Base-by-base conservation (phyloP, 305 asterid species). In the Salvia sclarea region DNA sequence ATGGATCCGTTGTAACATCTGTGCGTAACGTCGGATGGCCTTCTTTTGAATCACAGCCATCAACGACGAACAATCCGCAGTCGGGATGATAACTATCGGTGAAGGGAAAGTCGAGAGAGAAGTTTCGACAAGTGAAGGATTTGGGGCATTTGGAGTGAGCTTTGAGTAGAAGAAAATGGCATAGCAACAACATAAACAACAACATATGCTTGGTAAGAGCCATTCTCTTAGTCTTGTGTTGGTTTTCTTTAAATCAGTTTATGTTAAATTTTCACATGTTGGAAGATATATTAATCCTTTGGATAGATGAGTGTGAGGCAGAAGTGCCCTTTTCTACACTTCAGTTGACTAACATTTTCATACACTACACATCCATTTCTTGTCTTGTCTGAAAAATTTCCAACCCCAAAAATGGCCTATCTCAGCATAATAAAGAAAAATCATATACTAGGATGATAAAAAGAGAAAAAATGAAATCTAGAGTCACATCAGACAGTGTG, bases 1-100 rank as follows among this genome's bases (percentile, higher is more conserved):
- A 31, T 55, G 62, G 22, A 24, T 11, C 5, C 16, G 20, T 31
- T 3, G 14, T 17, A 7, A n/a, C 16, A 1, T 5, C 48, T 2
- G 55, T 8, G 22, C 18, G 68, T 16, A 84, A 12, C 10, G 0
- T 37, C 58, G 87, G 92, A 57, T 2, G 0, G 3, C 24, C 25
- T 0, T 2, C 0, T 8, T 0, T 0, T 8, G 14, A 0, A 50
- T 6, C 11, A 33, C 66, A 20, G 16, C 81, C 76, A 6, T 73
- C 62, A 10, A 81, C 66, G 13, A n/a, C 2, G 58, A 71, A 58
- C 65, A 86, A 37, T 12, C 92, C 93, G 53, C 96, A 88, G 0
- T 66, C 57, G 1, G 76, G 49, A 0, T 16, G 7, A 1, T 31
- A 8, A 0, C 2, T n/a, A 14, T 33, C 3, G 2, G 81, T 14